These are phyloP conservation scores for Acanthamoeba triangularis DNA, from an alignment of 208 protist genomes.

Conservation along the genomic window DNA sequence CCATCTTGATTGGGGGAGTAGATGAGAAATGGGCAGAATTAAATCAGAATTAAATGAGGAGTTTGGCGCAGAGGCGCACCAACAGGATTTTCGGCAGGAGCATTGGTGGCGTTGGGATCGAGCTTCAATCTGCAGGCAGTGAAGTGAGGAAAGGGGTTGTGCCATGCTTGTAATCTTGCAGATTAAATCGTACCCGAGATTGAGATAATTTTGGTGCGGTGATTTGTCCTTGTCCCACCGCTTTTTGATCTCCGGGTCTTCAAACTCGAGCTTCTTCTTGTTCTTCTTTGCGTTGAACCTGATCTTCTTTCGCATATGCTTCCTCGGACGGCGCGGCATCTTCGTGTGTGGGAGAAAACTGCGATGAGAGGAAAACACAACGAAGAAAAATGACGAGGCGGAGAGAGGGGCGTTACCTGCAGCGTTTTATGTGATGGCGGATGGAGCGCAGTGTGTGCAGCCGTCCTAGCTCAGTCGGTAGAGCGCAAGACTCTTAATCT, in stretches of 20 bases:
- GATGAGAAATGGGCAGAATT: neutral
- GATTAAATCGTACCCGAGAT: neutral
- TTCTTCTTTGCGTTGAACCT: conserved; percentile 24
- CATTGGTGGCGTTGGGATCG: neutral
- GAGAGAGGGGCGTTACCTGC: no score
- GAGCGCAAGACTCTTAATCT: conserved; percentile 70
- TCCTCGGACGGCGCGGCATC: neutral
- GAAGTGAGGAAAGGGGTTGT: neutral
- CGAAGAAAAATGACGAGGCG: no score
- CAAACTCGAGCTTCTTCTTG: conserved; percentile 14
- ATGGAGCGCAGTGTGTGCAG: no score
- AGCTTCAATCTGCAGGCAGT: neutral
- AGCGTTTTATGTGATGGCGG: neutral
- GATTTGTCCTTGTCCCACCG: conserved; percentile 34
- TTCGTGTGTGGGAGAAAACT: neutral
- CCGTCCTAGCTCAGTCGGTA: conserved; percentile 60
- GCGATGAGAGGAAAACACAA: neutral
- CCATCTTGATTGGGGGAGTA: neutral
- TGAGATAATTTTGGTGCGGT: conserved; percentile 35
- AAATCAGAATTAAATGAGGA: neutral
- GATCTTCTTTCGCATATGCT: conserved; percentile 6
- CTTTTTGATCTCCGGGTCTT: conserved; percentile 15
- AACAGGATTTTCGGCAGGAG: neutral
- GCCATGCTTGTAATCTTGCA: neutral
- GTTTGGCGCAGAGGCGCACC: neutral